Percentiles rank a stretch among this genome's conserved stretches.
Conservation (phyloP, 192 early-diverging fungal genomes). For the Coemansia sp. region DNA sequence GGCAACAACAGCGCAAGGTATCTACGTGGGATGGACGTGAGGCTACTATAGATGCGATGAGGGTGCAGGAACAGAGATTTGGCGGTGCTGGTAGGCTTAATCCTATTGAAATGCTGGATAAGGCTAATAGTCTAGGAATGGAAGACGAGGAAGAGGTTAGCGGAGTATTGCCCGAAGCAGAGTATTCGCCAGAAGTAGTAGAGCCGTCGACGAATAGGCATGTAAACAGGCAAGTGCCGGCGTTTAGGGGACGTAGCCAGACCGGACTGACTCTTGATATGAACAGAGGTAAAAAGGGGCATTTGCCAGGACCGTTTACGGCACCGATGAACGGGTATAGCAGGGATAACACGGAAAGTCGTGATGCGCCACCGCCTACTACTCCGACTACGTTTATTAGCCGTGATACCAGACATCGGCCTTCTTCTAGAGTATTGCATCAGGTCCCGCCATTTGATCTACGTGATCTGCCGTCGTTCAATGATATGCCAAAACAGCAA, state of each 20-base stretch:
- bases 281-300: background rate
- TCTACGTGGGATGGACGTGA: constrained; percentile 51
- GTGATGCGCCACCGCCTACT: constrained; percentile 32
- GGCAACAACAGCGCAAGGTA: constrained; percentile 9
- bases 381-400: constrained; percentile 47
- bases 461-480: background rate
- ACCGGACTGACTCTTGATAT: constrained; percentile 5
- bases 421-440: constrained; percentile 29
- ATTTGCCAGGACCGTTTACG: background rate
- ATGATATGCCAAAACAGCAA: background rate
- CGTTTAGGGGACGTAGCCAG: constrained; percentile 14
- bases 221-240: background rate
- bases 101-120: constrained; percentile 41
- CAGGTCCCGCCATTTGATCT: constrained; percentile 30
- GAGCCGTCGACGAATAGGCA: background rate
- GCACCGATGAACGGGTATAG: background rate
- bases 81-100: constrained; percentile 8
- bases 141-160: constrained; percentile 35
- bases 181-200: constrained; percentile 10
- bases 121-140: constrained; percentile 47
- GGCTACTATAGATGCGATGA: constrained; percentile 34
- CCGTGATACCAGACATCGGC: constrained; percentile 35
- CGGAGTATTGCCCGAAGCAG: constrained; percentile 30
- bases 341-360: background rate
- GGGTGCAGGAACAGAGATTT: constrained; percentile 33